These are phyloP conservation scores for Podospora sp. DNA, from an alignment of 495 filamentous ascomycete genomes.

Conservation along the genomic window DNA sequence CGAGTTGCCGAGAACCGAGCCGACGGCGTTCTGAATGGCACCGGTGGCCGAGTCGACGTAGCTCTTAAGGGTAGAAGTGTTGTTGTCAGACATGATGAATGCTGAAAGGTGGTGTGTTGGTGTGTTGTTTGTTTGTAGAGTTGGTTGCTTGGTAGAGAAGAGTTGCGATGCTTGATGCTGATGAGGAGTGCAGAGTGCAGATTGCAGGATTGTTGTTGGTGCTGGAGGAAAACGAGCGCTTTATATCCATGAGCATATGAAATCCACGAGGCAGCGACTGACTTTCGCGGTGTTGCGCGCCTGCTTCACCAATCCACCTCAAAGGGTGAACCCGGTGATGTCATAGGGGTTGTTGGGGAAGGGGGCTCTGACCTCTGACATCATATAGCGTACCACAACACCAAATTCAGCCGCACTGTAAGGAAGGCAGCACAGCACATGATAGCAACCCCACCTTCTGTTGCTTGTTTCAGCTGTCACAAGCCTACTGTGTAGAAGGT, in stretches of 20 bases:
- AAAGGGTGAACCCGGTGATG: conserved; percentile 3
- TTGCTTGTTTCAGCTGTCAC: not conserved
- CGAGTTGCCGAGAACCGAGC: conserved; percentile 72
- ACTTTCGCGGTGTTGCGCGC: not conserved
- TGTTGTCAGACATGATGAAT: conserved; percentile 63
- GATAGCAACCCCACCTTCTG: not conserved
- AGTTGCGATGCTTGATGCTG: conserved; percentile 1
- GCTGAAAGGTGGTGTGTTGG: conserved; percentile 22
- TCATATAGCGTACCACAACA: conserved; percentile 13
- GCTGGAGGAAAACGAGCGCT: not conserved
- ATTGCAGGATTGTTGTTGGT: not conserved
- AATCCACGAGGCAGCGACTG: not conserved
- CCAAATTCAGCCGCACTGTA: not conserved
- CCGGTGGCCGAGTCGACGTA: conserved; percentile 79
- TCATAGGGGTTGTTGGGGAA: conserved; percentile 3
- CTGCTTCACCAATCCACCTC: not conserved
- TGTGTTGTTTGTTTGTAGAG: conserved; percentile 16
- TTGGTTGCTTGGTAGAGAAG: conserved; percentile 7
- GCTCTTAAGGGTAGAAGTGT: conserved; percentile 78
- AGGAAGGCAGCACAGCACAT: not conserved
- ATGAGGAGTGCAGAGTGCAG: not conserved
- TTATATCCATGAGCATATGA: not conserved
- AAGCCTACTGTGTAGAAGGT: not conserved
- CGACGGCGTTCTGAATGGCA: conserved; percentile 69
- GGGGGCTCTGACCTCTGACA: conserved; percentile 8